Evolutionary conservation across 768 basidiomycete genomes (phyloP).

Genomic region (Hygrocybe punicea): DNA sequence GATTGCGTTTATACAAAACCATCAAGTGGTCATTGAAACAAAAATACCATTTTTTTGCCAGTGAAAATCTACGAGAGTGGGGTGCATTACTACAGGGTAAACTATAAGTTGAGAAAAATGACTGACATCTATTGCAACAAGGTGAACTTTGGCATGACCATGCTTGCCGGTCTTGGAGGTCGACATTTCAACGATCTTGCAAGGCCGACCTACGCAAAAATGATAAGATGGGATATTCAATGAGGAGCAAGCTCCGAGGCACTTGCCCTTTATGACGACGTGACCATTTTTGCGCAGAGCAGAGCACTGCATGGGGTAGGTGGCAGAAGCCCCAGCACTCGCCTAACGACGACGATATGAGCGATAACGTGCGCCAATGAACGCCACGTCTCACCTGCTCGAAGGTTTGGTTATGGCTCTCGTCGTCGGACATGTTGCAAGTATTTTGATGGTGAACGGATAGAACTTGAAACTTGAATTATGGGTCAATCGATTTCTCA

Average conservation of each 20-base stretch:
- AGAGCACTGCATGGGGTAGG: slow-evolving; percentile 92
- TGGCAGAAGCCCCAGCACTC: slow-evolving; percentile 69
- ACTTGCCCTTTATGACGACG: slow-evolving; percentile 89
- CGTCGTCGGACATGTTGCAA: slow-evolving; percentile 82
- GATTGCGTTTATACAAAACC: not conserved
- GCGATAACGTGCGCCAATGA: not conserved
- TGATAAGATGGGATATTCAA: not conserved
- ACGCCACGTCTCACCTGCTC: slow-evolving; percentile 55
- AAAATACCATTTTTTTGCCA: slow-evolving; percentile 86
- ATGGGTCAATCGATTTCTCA: not conserved
- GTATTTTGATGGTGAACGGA: slow-evolving; percentile 25
- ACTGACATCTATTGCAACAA: slow-evolving; percentile 93
- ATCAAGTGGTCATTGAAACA: slow-evolving; percentile 9
- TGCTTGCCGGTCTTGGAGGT: slow-evolving; percentile 99
- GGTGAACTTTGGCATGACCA: slow-evolving; percentile 99
- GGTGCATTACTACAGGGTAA: not conserved
- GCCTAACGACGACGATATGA: slow-evolving; percentile 45
- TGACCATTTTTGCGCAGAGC: slow-evolving; percentile 89
- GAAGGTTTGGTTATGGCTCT: slow-evolving; percentile 80
- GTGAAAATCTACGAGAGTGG: slow-evolving; percentile 82
- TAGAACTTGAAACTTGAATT: slow-evolving; percentile 10
- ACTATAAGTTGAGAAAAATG: slow-evolving; percentile 1
- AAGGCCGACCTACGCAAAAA: slow-evolving; percentile 65
- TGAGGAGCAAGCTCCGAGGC: not conserved
- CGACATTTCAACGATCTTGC: slow-evolving; percentile 99